Conservation (phyloP, 768 basidiomycete species). For the Xerocomellus dryophilus region DNA sequence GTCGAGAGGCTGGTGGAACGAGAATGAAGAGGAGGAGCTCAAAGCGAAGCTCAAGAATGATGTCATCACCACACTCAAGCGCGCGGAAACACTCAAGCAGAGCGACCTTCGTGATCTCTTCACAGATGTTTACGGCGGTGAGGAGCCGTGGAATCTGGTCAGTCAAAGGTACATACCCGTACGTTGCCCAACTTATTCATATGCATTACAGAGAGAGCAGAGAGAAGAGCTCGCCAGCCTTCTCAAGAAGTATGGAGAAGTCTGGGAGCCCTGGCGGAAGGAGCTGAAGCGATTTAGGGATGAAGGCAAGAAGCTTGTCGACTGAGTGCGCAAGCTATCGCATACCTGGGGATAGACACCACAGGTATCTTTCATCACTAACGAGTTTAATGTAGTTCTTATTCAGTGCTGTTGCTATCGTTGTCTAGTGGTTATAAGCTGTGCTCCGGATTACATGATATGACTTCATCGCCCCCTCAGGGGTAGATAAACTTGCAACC, state of each 20-base stretch:
- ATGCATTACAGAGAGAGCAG: constrained; percentile 65
- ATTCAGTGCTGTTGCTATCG: background rate
- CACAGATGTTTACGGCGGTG: constrained; percentile 83
- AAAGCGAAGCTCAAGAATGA: constrained; percentile 66
- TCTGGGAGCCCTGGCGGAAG: constrained; percentile 81
- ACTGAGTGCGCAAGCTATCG: constrained; percentile 15
- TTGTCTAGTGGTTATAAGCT: too few species aligned
- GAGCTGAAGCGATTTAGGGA: constrained; percentile 77
- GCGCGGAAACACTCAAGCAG: constrained; percentile 67
- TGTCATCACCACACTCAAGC: constrained; percentile 75
- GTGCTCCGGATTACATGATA: constrained; percentile 4
- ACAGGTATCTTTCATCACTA: background rate
- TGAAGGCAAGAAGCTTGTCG: constrained; percentile 57
- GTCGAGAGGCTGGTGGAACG: constrained; percentile 80
- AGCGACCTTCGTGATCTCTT: constrained; percentile 78
- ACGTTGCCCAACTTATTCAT: background rate
- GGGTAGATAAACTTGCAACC: background rate
- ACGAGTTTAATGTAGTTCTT: background rate
- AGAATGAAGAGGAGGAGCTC: constrained; percentile 66
- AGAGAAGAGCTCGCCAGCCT: constrained; percentile 70
- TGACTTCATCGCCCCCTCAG: constrained; percentile 12
- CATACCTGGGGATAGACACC: background rate
- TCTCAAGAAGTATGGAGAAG: constrained; percentile 80
- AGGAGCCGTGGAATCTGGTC: constrained; percentile 82
- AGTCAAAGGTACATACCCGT: constrained; percentile 30